Base-by-base conservation (phyloP, 2,329 filamentous ascomycete species). In the Verticillium dahliae region DNA sequence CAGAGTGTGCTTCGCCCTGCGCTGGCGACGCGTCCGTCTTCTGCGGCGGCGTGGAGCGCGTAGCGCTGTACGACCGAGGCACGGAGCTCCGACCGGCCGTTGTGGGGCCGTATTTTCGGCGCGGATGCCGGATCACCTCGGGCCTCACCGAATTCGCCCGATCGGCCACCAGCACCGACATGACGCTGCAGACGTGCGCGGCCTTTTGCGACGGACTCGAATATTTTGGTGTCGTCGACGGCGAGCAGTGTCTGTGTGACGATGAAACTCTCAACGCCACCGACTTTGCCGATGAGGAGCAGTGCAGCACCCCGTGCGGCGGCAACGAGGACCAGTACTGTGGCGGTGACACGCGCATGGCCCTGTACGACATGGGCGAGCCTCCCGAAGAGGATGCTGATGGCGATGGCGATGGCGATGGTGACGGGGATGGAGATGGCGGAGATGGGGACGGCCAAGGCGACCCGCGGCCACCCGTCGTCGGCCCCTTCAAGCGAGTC, bases 201-300 rank as follows among this genome's bases (percentile, higher is more conserved):
- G 63, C 60, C 1, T 71, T 70, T 65, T 79, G 76, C 62, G 66
- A 68, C 6, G 66, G 66, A 7, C 79, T 71, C 66, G 71, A 70
- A 58, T 78, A 76, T 67, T 79, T 78, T 58, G 76, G 76, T 13
- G 73, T 74, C 15, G 74, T 77, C 66, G 78, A 75, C 64, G 69
- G 72, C 60, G 64, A 62, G 41, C 74, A 77, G 62, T 77, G 76
- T 69, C 78, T 75, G 68, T 75, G 74, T 62, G 73, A 73, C 45
- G 70, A 72, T 66, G 68, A 65, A 50, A 65, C 75, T 11, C 66
- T 66, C 15, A 60, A 62, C 7, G 67, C 65, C 60, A 72, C 69
- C 61, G 59, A 63, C 27, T 61, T 65, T 6, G 73, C 73, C 10
- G 66, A 67, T 15, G 45, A 72, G 31, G 64, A 63, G 9, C 72